phyloP scores from a whole-genome alignment of 306 rosid genomes.

The Purshia tridentata region DNA sequence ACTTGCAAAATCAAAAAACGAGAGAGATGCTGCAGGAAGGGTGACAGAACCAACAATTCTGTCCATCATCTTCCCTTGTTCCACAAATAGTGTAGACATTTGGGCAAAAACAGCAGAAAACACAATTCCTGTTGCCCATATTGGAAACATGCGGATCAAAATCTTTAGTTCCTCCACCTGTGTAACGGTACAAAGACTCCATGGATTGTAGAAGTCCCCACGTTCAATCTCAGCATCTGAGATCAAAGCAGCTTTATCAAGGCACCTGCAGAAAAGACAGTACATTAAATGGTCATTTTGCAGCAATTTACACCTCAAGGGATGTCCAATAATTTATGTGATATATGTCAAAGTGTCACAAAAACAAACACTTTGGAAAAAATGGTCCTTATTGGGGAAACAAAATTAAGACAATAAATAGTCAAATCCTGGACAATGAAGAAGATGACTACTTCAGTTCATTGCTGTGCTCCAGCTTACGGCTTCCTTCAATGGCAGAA shows the following conservation, averaged over 20 bases:
- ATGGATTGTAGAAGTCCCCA: slow-evolving; percentile 20
- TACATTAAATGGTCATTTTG: not conserved
- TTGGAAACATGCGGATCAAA: slow-evolving; percentile 34
- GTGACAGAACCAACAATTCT: slow-evolving; percentile 20
- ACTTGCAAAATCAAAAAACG: slow-evolving; percentile 12
- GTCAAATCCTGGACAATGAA: not conserved
- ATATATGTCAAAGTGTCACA: too few species aligned
- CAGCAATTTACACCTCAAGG: too few species aligned
- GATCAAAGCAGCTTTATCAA: slow-evolving; percentile 37
- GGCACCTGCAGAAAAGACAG: slow-evolving; percentile 25
- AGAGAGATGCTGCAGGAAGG: slow-evolving; percentile 38
- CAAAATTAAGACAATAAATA: too few species aligned
- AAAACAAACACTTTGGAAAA: too few species aligned
- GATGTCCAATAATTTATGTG: too few species aligned
- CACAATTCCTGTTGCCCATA: slow-evolving; percentile 38
- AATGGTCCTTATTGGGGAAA: too few species aligned
- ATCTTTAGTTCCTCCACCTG: slow-evolving; percentile 41
- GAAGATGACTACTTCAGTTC: slow-evolving; percentile 24
- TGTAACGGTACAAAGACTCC: slow-evolving; percentile 40
- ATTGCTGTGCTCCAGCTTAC: slow-evolving; percentile 29
- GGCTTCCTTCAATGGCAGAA: slow-evolving; percentile 29
- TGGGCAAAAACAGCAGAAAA: slow-evolving; percentile 34
- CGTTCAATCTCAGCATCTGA: slow-evolving; percentile 11
- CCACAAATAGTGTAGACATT: slow-evolving; percentile 40
- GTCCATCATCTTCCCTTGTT: slow-evolving; percentile 43